Conservation (phyloP, 345 rosid species). For the Raphanus raphanistrum region DNA sequence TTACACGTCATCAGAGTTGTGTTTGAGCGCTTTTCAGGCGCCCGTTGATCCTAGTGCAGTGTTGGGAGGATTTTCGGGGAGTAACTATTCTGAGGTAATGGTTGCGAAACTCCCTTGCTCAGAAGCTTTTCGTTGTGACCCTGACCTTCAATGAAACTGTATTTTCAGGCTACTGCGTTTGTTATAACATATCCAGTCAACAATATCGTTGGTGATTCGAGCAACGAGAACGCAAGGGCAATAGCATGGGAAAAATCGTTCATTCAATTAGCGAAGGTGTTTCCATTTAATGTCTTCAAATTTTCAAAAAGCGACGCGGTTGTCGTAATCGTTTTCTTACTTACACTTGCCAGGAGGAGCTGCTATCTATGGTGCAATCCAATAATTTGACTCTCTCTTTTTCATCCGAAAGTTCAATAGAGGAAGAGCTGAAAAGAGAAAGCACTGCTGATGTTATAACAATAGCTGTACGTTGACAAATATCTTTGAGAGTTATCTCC, state of each 20-base stretch:
- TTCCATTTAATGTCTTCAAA: neutral
- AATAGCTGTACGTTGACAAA: slow-evolving; percentile 51
- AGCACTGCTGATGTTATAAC: slow-evolving; percentile 89
- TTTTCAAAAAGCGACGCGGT: neutral
- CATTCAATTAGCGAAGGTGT: slow-evolving; percentile 85
- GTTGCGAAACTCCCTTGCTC: slow-evolving; percentile 32
- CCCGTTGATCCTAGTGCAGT: slow-evolving; percentile 97
- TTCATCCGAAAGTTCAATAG: slow-evolving; percentile 96
- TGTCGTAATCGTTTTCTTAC: slow-evolving; percentile 11
- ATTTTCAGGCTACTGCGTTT: slow-evolving; percentile 89
- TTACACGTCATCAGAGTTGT: slow-evolving; percentile 77
- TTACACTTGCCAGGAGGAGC: slow-evolving; percentile 61
- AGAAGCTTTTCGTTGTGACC: slow-evolving; percentile 15
- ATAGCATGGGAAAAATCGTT: slow-evolving; percentile 95
- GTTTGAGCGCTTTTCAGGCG: slow-evolving; percentile 89
- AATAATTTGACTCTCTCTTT: slow-evolving; percentile 84
- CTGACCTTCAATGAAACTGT: slow-evolving; percentile 22
- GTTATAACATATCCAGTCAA: slow-evolving; percentile 87
- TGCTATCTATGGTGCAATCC: slow-evolving; percentile 63
- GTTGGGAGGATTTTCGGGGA: slow-evolving; percentile 89
- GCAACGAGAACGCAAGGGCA: slow-evolving; percentile 61
- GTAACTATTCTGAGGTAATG: slow-evolving; percentile 82
- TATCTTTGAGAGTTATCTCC: slow-evolving; percentile 32
- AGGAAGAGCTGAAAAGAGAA: slow-evolving; percentile 95
- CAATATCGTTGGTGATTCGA: slow-evolving; percentile 66